Evolutionary conservation across 495 filamentous ascomycete species (phyloP), one percentile per base, ranked within the genome.

Genomic region (Trichoderma virens): DNA sequence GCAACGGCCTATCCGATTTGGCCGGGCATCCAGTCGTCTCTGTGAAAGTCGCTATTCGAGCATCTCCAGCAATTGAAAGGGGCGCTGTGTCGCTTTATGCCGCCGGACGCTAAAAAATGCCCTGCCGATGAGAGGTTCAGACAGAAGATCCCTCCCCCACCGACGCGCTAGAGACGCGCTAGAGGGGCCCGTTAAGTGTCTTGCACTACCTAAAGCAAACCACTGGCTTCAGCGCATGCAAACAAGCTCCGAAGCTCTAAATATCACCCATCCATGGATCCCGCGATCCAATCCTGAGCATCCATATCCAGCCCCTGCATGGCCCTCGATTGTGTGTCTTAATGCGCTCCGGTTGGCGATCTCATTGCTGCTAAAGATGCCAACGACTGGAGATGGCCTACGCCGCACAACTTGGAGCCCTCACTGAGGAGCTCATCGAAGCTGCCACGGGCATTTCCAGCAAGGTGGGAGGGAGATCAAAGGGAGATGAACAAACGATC

Each of bases 391-490:
- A 13, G 25, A 86, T 86, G 83, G 75, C 83, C 30, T 77, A 79
- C 64, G 67, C 76, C 59, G 75, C 76, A 30, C 74, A 76, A 38
- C 73, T 85, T 1, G 74, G 70, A 16, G 78, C 76, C 41, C 73
- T 86, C 64, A 80, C 80, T 9, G 84, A 83, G 54, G 82, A 85
- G 64, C 77, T 90, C 13, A 72, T 88, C 20, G 68, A 74, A 14
- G 73, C 75, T 54, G 68, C 80, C 63, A 67, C 70, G 31, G 31
- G 35, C 14, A 20, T 56, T 32, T 70, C 69, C 64, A 71, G 66
- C 13, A 56, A 56, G 51, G 51, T 56, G 51, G 25, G 51, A 25
- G 25, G 51, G 13, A 9, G 51, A 30, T 9, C 45, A 3, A 7
- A 14, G 0, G 2, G 25, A 28, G 11, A 56, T 16, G 16, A 20